Percentiles rank a stretch among this genome's conserved stretches.
phyloP scores from a whole-genome alignment of 257 asterid genomes.

The Solanum arcanum region DNA sequence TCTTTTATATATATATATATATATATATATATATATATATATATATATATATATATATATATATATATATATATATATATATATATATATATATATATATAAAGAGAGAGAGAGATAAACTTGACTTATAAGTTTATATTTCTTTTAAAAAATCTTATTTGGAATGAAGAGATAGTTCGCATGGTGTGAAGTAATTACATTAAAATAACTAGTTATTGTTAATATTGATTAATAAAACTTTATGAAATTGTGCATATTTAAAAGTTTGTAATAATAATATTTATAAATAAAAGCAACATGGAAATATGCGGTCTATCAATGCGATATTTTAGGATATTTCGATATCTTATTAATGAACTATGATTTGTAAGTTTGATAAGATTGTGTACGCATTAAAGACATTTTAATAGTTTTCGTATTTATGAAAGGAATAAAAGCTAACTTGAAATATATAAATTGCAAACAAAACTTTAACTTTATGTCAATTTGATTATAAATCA shows the following conservation, averaged over 20 bases:
- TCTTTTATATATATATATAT: too few relatives aligned
- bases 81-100: not conserved
- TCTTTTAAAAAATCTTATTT: not conserved
- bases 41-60: too few relatives aligned
- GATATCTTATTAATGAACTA: not conserved
- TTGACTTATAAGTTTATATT: not conserved
- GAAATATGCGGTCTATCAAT: not conserved
- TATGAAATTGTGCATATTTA: not conserved
- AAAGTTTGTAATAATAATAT: not conserved
- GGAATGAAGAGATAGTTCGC: not conserved
- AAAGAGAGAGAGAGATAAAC: not conserved
- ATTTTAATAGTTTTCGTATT: not conserved
- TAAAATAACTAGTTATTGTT: not conserved
- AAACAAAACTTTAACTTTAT: not conserved
- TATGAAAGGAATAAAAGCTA: too few relatives aligned
- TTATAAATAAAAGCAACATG: not conserved
- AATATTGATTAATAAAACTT: not conserved
- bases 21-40: not conserved
- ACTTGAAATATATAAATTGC: not conserved
- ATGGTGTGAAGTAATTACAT: not conserved
- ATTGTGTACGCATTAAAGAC: not conserved
- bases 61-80: accelerated
- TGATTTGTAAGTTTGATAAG: not conserved
- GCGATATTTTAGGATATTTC: not conserved
- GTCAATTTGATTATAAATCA: not conserved